These are phyloP conservation scores for Hansfordia pulvinata DNA, from an alignment of 2,329 filamentous ascomycete genomes.

Conservation along the genomic window DNA sequence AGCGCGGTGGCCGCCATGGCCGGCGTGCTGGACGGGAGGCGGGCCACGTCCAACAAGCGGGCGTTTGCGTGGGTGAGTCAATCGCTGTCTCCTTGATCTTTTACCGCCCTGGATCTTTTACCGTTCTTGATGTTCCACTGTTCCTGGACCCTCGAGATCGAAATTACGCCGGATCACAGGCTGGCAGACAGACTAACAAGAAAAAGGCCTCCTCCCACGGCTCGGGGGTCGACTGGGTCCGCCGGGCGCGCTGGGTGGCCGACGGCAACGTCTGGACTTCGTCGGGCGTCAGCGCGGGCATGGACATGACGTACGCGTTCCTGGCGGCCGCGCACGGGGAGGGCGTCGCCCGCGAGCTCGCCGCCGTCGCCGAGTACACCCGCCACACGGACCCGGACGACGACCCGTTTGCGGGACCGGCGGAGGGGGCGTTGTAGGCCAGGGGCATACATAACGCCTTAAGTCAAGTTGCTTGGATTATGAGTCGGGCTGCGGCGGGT, in stretches of 20 bases:
- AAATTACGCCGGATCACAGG: too few species aligned
- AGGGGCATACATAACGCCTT: too few species aligned
- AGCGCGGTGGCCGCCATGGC: slow-evolving; percentile 33
- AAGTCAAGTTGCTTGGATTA: too few species aligned
- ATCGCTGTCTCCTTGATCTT: not conserved
- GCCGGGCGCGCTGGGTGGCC: slow-evolving; percentile 40
- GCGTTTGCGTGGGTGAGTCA: slow-evolving; percentile 14
- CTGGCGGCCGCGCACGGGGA: slow-evolving; percentile 34
- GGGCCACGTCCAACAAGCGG: slow-evolving; percentile 44
- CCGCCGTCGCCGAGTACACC: slow-evolving; percentile 39
- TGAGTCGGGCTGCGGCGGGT: too few species aligned
- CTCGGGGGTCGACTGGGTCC: slow-evolving; percentile 33
- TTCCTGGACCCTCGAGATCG: too few species aligned
- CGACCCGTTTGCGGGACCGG: slow-evolving; percentile 42
- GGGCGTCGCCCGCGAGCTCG: slow-evolving; percentile 27
- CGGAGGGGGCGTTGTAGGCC: too few species aligned
- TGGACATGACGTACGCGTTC: slow-evolving; percentile 41
- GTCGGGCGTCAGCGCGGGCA: slow-evolving; percentile 42
- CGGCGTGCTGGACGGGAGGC: slow-evolving; percentile 35
- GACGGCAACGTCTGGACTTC: slow-evolving; percentile 46
- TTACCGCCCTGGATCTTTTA: too few species aligned
- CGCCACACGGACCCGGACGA: slow-evolving; percentile 28
- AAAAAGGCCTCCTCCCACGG: slow-evolving; percentile 20
- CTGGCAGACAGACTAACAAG: too few species aligned
- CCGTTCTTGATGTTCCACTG: too few species aligned